phyloP scores from a whole-genome alignment of 2,329 filamentous ascomycete species.

The Talaromyces sp. region DNA sequence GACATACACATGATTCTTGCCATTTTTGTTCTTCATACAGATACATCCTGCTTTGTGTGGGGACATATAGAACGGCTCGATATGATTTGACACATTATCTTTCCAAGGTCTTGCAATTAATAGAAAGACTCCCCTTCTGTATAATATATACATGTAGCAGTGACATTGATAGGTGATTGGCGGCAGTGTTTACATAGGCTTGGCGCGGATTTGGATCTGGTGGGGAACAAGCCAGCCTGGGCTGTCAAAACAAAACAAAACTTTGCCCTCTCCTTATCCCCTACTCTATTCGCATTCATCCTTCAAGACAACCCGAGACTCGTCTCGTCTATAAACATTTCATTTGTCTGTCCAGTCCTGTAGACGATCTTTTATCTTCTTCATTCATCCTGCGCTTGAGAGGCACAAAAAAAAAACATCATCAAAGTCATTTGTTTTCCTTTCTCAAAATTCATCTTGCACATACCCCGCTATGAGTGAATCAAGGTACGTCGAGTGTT shows the following conservation, averaged over 20 bases:
- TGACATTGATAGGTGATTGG: conserved; percentile 3
- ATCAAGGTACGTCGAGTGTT: conserved; percentile 52
- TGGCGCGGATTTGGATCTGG: conserved; percentile 10
- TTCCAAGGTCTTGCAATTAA: too few relatives aligned
- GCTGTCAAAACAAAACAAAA: conserved; percentile 17
- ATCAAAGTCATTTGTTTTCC: background rate
- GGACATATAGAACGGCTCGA: background rate
- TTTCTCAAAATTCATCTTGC: conserved; percentile 14
- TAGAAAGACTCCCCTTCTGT: background rate
- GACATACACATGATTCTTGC: background rate
- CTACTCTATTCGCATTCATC: conserved; percentile 4
- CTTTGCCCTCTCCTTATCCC: conserved; percentile 6
- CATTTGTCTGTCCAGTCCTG: background rate
- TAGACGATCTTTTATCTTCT: background rate
- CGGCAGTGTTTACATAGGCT: conserved; percentile 14
- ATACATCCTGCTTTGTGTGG: background rate
- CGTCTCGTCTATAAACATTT: background rate
- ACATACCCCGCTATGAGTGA: conserved; percentile 56
- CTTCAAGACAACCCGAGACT: conserved; percentile 6
- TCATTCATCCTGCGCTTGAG: background rate
- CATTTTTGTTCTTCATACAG: background rate
- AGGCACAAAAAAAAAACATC: background rate
- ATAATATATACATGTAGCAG: background rate
- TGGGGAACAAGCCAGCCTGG: background rate
- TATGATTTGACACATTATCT: background rate